phyloP scores from a whole-genome alignment of 805 yeast genomes.

The Clavispora asparagi region DNA sequence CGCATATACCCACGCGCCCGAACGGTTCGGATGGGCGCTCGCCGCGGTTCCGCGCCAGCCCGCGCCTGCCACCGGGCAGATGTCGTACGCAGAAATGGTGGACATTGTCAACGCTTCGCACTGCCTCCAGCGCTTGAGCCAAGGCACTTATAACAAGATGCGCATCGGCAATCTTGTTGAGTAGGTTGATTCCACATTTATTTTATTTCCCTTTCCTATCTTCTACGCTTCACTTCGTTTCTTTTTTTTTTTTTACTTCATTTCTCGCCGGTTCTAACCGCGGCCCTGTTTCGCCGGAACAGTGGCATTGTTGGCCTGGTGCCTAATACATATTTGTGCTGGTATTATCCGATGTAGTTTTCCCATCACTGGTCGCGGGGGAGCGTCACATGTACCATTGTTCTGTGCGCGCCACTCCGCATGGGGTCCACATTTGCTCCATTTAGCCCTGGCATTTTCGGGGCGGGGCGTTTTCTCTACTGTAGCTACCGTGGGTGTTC shows the following conservation, averaged over 20 bases:
- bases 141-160: background rate
- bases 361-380: no score
- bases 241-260: background rate
- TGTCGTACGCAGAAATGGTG: slow-evolving; percentile 2
- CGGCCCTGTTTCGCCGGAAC: no score
- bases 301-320: no score
- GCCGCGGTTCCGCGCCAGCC: slow-evolving; percentile 1
- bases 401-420: no score
- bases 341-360: no score
- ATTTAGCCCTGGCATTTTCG: no score
- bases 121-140: slow-evolving; percentile 3
- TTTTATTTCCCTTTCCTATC: background rate
- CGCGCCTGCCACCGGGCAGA: background rate
- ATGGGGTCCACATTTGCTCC: no score
- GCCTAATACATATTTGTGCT: no score
- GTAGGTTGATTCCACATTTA: background rate
- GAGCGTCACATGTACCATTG: no score
- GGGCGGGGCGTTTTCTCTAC: no score
- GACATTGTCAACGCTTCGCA: slow-evolving; percentile 4
- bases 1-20: background rate
- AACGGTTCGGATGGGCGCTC: background rate
- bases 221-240: background rate
- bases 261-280: background rate
- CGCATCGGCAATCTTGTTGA: background rate
- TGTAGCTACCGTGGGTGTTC: no score